These are phyloP conservation scores for Phylloporus sp. DNA, from an alignment of 768 basidiomycete genomes.

Conservation along the genomic window DNA sequence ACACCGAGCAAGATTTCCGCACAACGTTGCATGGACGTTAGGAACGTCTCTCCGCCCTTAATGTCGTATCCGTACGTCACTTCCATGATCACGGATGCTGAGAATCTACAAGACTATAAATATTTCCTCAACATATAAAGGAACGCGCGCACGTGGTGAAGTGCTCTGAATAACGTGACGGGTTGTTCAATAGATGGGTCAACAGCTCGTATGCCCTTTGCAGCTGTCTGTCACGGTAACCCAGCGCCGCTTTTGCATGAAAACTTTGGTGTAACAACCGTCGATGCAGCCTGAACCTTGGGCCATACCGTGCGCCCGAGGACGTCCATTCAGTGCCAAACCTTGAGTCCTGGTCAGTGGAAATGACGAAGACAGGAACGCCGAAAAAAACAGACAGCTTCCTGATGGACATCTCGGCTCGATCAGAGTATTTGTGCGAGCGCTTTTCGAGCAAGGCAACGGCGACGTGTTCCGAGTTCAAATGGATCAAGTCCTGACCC, in stretches of 20 bases:
- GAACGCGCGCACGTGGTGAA: neutral
- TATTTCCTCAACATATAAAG: no score
- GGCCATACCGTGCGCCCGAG: constrained; percentile 17
- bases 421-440: constrained; percentile 45
- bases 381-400: constrained; percentile 5
- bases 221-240: constrained; percentile 15
- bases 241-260: constrained; percentile 5
- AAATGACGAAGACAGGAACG: neutral
- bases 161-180: neutral
- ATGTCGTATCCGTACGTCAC: constrained; percentile 17
- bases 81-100: constrained; percentile 15
- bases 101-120: no score
- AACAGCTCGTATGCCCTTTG: constrained; percentile 11
- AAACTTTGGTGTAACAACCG: constrained; percentile 19
- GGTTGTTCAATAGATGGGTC: constrained; percentile 4
- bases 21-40: constrained; percentile 9
- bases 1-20: constrained; percentile 5
- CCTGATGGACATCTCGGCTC: constrained; percentile 1
- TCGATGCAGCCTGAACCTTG: constrained; percentile 21
- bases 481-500: constrained; percentile 43
- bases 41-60: constrained; percentile 1
- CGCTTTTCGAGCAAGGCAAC: constrained; percentile 49
- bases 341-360: neutral
- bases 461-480: constrained; percentile 44
- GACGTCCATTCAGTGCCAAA: constrained; percentile 18